These are phyloP conservation scores for Neovahlkampfia damariscottae DNA, from an alignment of 78 protist species.

Conservation along the genomic window DNA sequence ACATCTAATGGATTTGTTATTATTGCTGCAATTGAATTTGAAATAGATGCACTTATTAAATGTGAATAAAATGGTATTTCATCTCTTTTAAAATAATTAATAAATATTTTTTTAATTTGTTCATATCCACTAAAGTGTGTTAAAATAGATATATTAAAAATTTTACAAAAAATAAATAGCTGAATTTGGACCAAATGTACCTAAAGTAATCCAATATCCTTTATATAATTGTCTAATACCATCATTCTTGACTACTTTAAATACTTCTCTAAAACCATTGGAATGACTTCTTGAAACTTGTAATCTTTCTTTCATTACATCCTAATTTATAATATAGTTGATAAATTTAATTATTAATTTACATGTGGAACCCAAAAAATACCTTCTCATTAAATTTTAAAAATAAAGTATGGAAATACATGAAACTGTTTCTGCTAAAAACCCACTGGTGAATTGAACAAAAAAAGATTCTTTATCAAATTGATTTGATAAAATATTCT, in stretches of 20 bases:
- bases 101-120: too few relatives aligned
- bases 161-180: not conserved
- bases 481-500: not conserved
- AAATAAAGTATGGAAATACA: too few relatives aligned
- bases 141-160: too few relatives aligned
- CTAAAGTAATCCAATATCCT: not conserved
- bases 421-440: not conserved
- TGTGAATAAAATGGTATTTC: not conserved
- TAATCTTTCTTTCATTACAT: not conserved
- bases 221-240: not conserved
- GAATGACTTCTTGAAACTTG: not conserved
- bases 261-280: not conserved
- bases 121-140: too few relatives aligned
- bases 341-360: not conserved
- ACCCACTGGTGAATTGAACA: not conserved
- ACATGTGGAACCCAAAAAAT: not conserved
- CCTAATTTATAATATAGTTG: not conserved
- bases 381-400: too few relatives aligned
- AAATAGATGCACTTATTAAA: not conserved
- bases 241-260: not conserved
- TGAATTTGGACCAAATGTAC: constrained; percentile 2
- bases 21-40: not conserved
- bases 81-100: too few relatives aligned
- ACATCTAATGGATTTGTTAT: not conserved
- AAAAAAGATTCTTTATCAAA: not conserved